Evolutionary conservation across 2,329 filamentous ascomycete species (phyloP).

Genomic region (Sordariomycetes sp.): DNA sequence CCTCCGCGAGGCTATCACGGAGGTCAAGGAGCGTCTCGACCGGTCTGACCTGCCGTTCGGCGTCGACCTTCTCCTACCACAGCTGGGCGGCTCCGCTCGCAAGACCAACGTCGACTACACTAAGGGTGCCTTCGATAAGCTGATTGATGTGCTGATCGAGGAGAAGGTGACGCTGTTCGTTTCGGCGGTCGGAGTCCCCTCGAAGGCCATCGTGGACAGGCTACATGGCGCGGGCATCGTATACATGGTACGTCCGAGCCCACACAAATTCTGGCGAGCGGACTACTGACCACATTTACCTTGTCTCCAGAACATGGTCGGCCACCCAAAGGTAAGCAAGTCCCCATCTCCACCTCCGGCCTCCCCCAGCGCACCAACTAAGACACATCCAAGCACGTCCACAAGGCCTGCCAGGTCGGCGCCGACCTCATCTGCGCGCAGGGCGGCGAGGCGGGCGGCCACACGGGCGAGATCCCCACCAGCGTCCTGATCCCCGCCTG

Average conservation of each 20-base stretch:
- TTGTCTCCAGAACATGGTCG: slow-evolving; percentile 94
- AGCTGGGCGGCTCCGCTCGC: slow-evolving; percentile 73
- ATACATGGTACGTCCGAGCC: slow-evolving; percentile 46
- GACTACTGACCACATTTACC: slow-evolving; percentile 27
- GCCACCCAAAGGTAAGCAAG: slow-evolving; percentile 63
- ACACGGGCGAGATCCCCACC: slow-evolving; percentile 80
- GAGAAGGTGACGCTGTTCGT: slow-evolving; percentile 82
- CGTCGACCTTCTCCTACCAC: slow-evolving; percentile 82
- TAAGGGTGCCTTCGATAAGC: slow-evolving; percentile 72
- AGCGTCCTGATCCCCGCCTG: slow-evolving; percentile 81
- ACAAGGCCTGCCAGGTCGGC: slow-evolving; percentile 75
- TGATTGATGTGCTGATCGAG: slow-evolving; percentile 77
- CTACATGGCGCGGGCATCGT: slow-evolving; percentile 72
- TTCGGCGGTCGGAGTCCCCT: slow-evolving; percentile 78
- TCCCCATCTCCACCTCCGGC: too few species aligned
- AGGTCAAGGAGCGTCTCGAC: slow-evolving; percentile 67
- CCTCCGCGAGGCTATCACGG: slow-evolving; percentile 69
- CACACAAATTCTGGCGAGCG: too few species aligned
- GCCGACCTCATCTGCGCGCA: slow-evolving; percentile 90
- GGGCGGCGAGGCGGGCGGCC: slow-evolving; percentile 86
- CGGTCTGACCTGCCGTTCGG: slow-evolving; percentile 70
- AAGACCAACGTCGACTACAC: slow-evolving; percentile 97
- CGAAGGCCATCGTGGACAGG: slow-evolving; percentile 57
- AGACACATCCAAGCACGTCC: slow-evolving; percentile 45
- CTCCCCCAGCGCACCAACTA: slow-evolving; percentile 20